Conservation (phyloP, 805 yeast species). For the Jamesozyma spencerorum region DNA sequence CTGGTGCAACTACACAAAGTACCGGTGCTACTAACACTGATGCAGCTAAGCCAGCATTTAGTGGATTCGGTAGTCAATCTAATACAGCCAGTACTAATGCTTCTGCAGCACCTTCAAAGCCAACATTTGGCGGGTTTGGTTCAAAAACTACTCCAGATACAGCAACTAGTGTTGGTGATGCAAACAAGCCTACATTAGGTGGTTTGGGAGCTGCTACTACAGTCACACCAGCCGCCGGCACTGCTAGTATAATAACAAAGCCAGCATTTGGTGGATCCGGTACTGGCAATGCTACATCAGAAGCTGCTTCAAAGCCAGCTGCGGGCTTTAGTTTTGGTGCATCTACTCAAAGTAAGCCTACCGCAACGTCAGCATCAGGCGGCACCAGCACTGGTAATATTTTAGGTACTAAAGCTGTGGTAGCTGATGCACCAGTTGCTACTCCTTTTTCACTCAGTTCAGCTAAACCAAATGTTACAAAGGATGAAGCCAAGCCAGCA, state of each 20-base stretch:
- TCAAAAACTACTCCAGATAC: background rate
- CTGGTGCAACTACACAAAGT: background rate
- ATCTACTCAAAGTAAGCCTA: background rate
- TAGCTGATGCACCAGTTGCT: too few relatives aligned
- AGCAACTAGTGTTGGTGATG: background rate
- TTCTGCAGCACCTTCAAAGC: constrained; percentile 1
- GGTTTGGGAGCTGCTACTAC: constrained; percentile 2
- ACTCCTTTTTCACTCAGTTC: background rate
- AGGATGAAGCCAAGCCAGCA: background rate
- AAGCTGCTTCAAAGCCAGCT: background rate
- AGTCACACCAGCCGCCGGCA: background rate
- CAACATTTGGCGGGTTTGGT: constrained; percentile 5
- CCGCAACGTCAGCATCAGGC: background rate
- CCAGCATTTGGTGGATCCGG: background rate
- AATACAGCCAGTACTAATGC: background rate
- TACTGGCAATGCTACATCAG: background rate
- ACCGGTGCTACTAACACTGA: background rate
- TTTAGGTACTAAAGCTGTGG: too few relatives aligned
- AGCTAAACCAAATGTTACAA: background rate
- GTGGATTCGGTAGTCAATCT: constrained; percentile 4
- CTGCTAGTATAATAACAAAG: background rate
- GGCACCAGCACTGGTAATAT: background rate
- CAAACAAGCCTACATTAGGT: constrained; percentile 1
- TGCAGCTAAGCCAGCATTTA: constrained; percentile 5
- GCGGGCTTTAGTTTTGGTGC: background rate